Evolutionary conservation across 495 filamentous ascomycete species (phyloP).

Genomic region (Podospora pseudocomata): DNA sequence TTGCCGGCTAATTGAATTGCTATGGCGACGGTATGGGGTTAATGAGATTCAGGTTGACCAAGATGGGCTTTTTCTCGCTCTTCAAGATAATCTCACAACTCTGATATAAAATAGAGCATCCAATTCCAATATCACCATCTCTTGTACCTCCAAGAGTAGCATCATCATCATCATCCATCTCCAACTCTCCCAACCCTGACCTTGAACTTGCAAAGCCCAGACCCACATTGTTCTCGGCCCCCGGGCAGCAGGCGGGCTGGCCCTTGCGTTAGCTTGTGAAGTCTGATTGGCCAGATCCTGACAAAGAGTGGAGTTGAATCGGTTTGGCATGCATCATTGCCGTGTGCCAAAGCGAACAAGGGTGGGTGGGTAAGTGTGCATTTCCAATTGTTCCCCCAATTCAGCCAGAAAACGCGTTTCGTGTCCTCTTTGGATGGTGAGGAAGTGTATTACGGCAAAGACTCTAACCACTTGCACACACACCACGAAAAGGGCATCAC

Average conservation of each 20-base stretch:
- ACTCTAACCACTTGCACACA: background rate
- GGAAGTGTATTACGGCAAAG: background rate
- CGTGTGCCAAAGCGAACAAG: constrained; percentile 25
- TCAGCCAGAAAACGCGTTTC: constrained; percentile 1
- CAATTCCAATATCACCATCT: background rate
- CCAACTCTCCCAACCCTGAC: background rate
- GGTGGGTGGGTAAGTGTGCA: constrained; percentile 24
- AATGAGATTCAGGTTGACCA: background rate
- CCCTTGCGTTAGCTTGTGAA: background rate
- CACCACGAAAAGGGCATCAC: too few species aligned
- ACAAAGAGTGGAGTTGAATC: background rate
- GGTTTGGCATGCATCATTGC: constrained; percentile 19
- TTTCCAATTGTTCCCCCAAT: constrained; percentile 33
- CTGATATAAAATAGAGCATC: too few species aligned
- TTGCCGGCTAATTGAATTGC: constrained; percentile 1
- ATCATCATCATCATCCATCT: background rate
- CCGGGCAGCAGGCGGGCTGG: background rate
- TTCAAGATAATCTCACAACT: too few species aligned
- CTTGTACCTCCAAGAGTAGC: background rate
- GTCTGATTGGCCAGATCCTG: constrained; percentile 19
- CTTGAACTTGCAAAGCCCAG: background rate
- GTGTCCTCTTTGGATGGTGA: constrained; percentile 6
- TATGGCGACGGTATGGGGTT: background rate
- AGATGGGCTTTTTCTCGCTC: too few species aligned
- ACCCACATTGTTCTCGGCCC: background rate